phyloP scores from a whole-genome alignment of 768 basidiomycete species.

The Leccinum sublutescens region DNA sequence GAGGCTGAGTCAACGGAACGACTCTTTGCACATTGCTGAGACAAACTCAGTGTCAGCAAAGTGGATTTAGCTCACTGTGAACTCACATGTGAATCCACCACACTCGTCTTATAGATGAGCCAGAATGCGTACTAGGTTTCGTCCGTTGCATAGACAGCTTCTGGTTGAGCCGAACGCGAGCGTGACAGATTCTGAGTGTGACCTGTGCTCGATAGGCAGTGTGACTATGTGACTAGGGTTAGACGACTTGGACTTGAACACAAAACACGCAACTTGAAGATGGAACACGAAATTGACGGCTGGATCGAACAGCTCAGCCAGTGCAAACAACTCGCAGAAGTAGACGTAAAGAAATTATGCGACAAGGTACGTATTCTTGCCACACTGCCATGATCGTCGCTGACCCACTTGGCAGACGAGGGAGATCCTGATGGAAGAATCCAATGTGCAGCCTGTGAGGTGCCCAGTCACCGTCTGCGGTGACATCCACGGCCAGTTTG shows the following conservation, averaged over 20 bases:
- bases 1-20: not conserved
- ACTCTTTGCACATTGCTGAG: too few relatives aligned
- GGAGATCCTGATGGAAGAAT: constrained; percentile 98
- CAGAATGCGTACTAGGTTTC: not conserved
- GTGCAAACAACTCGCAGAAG: constrained; percentile 95
- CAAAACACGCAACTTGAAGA: constrained; percentile 17
- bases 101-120: not conserved
- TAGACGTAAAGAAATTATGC: constrained; percentile 95
- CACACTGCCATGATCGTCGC: constrained; percentile 10
- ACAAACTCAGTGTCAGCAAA: too few relatives aligned
- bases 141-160: constrained; percentile 21
- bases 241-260: constrained; percentile 16
- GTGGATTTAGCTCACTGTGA: not conserved
- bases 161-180: constrained; percentile 37
- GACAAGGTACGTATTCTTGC: constrained; percentile 71
- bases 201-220: constrained; percentile 21
- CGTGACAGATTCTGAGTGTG: constrained; percentile 31
- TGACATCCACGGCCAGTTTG: constrained; percentile 99
- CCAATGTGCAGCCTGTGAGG: constrained; percentile 96
- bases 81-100: not conserved
- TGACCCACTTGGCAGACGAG: constrained; percentile 62
- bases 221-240: constrained; percentile 30
- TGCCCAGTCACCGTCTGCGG: constrained; percentile 99
- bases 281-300: constrained; percentile 81
- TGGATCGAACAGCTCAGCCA: constrained; percentile 97